Conservation (phyloP, 371 early-diverging fungal genomes). For the Mucor irregularis region DNA sequence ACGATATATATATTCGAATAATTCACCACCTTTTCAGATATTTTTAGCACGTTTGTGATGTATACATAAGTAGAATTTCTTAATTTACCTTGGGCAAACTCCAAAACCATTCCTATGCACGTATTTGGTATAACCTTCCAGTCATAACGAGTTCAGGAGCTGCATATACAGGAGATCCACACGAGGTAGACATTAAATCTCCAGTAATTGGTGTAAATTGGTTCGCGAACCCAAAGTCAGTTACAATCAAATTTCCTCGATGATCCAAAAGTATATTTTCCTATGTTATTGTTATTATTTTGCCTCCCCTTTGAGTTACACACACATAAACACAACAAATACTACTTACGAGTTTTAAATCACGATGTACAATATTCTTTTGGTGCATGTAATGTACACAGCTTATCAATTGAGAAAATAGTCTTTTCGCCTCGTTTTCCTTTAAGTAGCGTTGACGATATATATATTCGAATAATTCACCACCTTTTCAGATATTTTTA, state of each 20-base stretch:
- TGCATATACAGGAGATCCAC: conserved; percentile 98
- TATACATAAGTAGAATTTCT: neutral
- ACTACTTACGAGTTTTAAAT: conserved; percentile 86
- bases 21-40: conserved; percentile 74
- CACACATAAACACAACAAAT: neutral
- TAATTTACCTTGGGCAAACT: conserved; percentile 78
- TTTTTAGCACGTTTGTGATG: neutral
- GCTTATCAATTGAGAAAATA: conserved; percentile 94
- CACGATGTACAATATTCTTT: conserved; percentile 92
- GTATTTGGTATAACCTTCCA: conserved; percentile 91
- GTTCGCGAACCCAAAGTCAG: conserved; percentile 99
- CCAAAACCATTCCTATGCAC: conserved; percentile 93
- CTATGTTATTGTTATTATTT: conserved; percentile 44
- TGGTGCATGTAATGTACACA: conserved; percentile 86
- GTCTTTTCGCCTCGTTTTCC: conserved; percentile 85
- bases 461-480: conserved; percentile 97
- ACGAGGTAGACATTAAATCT: conserved; percentile 89
- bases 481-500: conserved; percentile 43
- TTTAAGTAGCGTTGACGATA: conserved; percentile 85
- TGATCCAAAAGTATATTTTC: conserved; percentile 92
- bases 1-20: conserved; percentile 94
- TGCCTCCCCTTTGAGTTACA: neutral
- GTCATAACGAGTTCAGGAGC: conserved; percentile 98
- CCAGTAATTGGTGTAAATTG: conserved; percentile 70
- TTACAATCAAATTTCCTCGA: conserved; percentile 90